Evolutionary conservation across 306 rosid genomes (phyloP).

Genomic region (Oemleria cerasiformis): DNA sequence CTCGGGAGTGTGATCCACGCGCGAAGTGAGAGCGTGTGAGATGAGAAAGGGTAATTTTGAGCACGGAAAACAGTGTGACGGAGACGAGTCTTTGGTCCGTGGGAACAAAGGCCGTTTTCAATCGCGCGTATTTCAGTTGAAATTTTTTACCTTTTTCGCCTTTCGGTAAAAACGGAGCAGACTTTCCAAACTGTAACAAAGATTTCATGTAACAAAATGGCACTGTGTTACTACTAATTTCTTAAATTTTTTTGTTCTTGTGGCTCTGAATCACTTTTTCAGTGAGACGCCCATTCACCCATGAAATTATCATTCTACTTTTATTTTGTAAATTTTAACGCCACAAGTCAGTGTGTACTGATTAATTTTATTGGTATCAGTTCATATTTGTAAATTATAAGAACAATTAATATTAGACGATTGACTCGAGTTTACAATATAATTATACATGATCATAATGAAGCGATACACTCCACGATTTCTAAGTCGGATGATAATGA

Average conservation of each 20-base stretch:
- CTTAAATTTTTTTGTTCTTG: not conserved
- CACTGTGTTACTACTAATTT: not conserved
- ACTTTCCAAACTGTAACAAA: slow-evolving; percentile 1
- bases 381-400: no score
- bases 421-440: not conserved
- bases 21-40: not conserved
- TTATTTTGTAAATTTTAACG: no score
- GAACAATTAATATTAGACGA: no score
- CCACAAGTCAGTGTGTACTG: no score
- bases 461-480: no score
- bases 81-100: slow-evolving; percentile 10
- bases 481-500: not conserved
- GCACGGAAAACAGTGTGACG: slow-evolving; percentile 15
- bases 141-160: slow-evolving; percentile 7
- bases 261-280: not conserved
- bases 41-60: not conserved
- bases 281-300: not conserved
- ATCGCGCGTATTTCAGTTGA: slow-evolving; percentile 12
- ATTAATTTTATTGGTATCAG: no score
- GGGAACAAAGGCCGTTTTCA: slow-evolving; percentile 3
- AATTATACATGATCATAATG: no score
- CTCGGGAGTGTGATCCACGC: not conserved
- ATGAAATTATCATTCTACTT: not conserved
- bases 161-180: not conserved
- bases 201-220: not conserved